Evolutionary conservation across 345 rosid species (phyloP).

Genomic region (Citrus trifoliata): DNA sequence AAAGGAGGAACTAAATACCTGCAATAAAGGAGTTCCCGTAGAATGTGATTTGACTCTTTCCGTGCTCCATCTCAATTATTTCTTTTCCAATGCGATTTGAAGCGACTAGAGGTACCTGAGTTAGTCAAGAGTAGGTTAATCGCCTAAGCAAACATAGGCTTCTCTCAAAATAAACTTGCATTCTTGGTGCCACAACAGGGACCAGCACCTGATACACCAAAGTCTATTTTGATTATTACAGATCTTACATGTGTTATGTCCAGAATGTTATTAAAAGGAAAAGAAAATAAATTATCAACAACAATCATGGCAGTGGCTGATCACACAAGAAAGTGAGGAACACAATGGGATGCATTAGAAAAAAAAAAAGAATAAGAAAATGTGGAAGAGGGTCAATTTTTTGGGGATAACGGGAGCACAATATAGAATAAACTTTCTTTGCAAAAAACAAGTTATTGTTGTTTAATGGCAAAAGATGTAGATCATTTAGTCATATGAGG

Average conservation of each 20-base stretch:
- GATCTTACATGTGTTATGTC: background rate
- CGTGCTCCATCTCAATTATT: conserved; percentile 72
- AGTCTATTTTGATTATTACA: background rate
- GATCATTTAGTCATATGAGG: conserved; percentile 1
- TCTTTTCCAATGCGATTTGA: conserved; percentile 88
- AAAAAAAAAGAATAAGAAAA: background rate
- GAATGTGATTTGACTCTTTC: conserved; percentile 74
- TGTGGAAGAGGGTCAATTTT: background rate
- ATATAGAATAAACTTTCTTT: background rate
- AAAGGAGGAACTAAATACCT: conserved; percentile 37
- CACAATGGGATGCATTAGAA: background rate
- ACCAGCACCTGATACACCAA: background rate
- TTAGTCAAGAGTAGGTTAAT: conserved; percentile 11
- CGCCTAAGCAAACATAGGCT: background rate
- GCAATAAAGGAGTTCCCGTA: conserved; percentile 87
- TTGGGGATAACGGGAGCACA: background rate
- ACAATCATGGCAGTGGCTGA: background rate
- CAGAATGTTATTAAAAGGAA: background rate
- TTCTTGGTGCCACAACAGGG: background rate
- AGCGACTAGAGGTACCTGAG: conserved; percentile 78
- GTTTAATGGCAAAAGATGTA: background rate
- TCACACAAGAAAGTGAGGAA: background rate
- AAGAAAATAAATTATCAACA: background rate
- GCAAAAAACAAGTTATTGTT: background rate
- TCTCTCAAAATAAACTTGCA: background rate